Evolutionary conservation across 305 asterid species (phyloP).

Genomic region (Lippia alba): DNA sequence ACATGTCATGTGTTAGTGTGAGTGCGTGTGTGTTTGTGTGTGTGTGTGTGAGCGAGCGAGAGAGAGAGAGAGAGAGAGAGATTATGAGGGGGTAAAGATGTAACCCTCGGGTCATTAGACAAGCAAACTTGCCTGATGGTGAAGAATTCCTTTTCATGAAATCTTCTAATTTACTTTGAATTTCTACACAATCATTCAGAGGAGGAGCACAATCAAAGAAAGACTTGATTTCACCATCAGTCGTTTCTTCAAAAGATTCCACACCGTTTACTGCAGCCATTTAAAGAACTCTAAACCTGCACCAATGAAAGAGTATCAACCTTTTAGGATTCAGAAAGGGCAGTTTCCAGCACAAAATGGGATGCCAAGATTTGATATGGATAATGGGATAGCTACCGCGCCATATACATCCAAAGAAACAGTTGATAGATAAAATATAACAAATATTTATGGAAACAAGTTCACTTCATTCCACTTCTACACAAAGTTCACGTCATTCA

Average conservation of each 20-base stretch:
- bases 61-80: no score
- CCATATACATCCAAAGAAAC: slow-evolving; percentile 1
- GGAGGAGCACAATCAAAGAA: slow-evolving; percentile 92
- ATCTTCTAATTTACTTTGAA: slow-evolving; percentile 56
- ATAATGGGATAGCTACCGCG: background rate
- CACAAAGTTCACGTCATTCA: no score
- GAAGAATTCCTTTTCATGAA: slow-evolving; percentile 46
- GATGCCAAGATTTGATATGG: background rate
- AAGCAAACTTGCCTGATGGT: slow-evolving; percentile 51
- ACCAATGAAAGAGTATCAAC: slow-evolving; percentile 22
- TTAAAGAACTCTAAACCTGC: slow-evolving; percentile 13
- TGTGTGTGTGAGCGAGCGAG: background rate
- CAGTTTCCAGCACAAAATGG: slow-evolving; percentile 9
- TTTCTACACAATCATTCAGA: slow-evolving; percentile 61
- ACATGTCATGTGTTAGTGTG: slow-evolving; percentile 11
- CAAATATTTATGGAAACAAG: no score
- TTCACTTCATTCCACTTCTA: no score
- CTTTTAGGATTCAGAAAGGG: slow-evolving; percentile 16
- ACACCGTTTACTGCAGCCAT: slow-evolving; percentile 54
- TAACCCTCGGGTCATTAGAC: slow-evolving; percentile 2
- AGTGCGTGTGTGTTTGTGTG: background rate
- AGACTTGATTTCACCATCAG: slow-evolving; percentile 52
- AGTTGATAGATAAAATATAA: slow-evolving; percentile 19
- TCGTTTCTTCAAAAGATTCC: slow-evolving; percentile 43
- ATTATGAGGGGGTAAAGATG: background rate